These are phyloP conservation scores for Penicillium freii DNA, from an alignment of 2,329 filamentous ascomycete genomes.

Conservation along the genomic window DNA sequence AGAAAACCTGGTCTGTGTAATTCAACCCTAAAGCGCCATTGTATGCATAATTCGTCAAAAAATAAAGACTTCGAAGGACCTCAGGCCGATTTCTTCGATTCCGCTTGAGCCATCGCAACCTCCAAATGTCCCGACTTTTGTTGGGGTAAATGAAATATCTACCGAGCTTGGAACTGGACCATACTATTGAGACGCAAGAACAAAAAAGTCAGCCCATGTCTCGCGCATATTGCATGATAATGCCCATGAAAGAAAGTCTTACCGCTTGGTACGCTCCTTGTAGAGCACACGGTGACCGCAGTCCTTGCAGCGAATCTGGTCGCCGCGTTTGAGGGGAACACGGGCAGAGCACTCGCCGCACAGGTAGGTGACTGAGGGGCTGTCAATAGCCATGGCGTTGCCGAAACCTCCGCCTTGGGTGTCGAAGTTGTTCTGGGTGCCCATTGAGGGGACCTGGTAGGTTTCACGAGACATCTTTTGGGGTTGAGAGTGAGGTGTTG, in stretches of 20 bases:
- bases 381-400: conserved; percentile 47
- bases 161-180: conserved; percentile 98
- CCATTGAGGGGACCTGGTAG: conserved; percentile 68
- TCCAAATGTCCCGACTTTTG: neutral
- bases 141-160: conserved; percentile 26
- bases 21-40: conserved; percentile 33
- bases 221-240: conserved; percentile 3
- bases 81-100: conserved; percentile 7
- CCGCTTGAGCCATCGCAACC: conserved; percentile 2
- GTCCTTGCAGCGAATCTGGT: conserved; percentile 82
- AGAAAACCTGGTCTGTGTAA: conserved; percentile 8
- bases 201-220: conserved; percentile 13
- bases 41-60: conserved; percentile 31
- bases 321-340: conserved; percentile 71
- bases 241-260: conserved; percentile 38
- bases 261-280: conserved; percentile 98
- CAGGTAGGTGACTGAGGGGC: conserved; percentile 64
- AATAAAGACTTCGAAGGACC: neutral
- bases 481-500: neutral
- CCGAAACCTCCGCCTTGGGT: conserved; percentile 36
- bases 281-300: conserved; percentile 95
- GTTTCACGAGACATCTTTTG: conserved; percentile 66
- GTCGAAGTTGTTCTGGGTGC: conserved; percentile 42
- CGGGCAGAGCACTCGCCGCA: conserved; percentile 84
- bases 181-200: conserved; percentile 60